Evolutionary conservation across 352 stramenopile species (phyloP), one percentile per base, ranked within the genome.

Genomic region (Ophiocytium majus): DNA sequence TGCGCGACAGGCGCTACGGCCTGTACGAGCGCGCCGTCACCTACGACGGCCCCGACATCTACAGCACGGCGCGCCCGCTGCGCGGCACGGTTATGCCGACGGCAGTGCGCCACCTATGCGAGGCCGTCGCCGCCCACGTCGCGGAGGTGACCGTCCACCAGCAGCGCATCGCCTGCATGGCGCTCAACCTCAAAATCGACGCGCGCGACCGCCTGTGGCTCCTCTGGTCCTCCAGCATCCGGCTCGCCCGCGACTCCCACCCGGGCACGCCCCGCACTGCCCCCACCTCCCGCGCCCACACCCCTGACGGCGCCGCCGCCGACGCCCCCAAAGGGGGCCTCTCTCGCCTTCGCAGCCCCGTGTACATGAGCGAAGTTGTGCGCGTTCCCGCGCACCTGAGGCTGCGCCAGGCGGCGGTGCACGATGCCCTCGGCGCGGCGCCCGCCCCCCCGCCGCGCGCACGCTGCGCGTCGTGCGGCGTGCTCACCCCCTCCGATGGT

Each of bases 161-260:
- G 86, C 92, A 93, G 75, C 92, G 93, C 74, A 97, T 98, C 83
- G 93, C 91, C 28, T 92, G 95, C 63, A 97, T 98, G 93, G 94
- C 97, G n/a, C 64, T 98, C 1, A 96, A 98, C 85, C 95, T 99
- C 83, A 98, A 98, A 88, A 92, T 95, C 14, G 95, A 98, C 85
- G 91, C 94, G 0, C 92, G 96, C 32, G 95, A 97, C 89, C 93
- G 93, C 9, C 88, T 99, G 0, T 98, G 95, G 95, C 88, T 99
- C 49, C 92, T 98, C 17, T 98, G 95, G 94, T 96, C 92, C 84
- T 96, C 93, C 33, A 98, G 95, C 9, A 91, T 98, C 34, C 92
- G 95, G 10, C 75, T 88, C n/a, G 57, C 23, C 1, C 19, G 63
- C 63, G 63, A 28, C 63, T n/a, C n/a, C n/a, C n/a, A n/a, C n/a